A percentile compares a stretch with the other conserved stretches of the same genome.
These are phyloP conservation scores for Clonostachys rosea DNA, from an alignment of 2,329 filamentous ascomycete genomes.

Conservation along the genomic window DNA sequence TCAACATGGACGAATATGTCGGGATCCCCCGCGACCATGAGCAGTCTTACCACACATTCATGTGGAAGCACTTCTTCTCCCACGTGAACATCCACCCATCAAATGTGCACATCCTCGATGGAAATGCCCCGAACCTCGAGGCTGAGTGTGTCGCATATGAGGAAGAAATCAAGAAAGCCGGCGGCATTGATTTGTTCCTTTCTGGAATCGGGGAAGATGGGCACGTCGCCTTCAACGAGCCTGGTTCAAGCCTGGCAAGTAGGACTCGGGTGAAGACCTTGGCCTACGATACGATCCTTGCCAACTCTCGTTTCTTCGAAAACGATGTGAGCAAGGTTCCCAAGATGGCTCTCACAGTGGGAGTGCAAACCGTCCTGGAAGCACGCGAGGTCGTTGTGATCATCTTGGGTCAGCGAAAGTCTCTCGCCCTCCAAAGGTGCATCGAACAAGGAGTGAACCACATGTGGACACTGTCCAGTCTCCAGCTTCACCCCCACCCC, in stretches of 20 bases:
- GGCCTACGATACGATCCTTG: constrained; percentile 80
- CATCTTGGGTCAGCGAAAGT: constrained; percentile 77
- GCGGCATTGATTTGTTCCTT: constrained; percentile 82
- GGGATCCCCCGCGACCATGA: constrained; percentile 78
- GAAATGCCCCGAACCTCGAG: constrained; percentile 71
- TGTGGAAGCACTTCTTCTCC: constrained; percentile 91
- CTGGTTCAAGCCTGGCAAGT: constrained; percentile 72
- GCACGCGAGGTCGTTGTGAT: constrained; percentile 79
- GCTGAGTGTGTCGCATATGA: constrained; percentile 78
- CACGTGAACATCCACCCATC: constrained; percentile 75
- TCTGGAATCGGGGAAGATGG: constrained; percentile 83
- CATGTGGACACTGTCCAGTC: constrained; percentile 82
- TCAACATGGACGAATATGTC: constrained; percentile 94
- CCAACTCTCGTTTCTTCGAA: constrained; percentile 80
- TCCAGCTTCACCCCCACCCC: constrained; percentile 77
- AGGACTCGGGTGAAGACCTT: constrained; percentile 82
- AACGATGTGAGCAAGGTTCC: constrained; percentile 72
- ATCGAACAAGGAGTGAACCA: constrained; percentile 81
- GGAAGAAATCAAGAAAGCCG: constrained; percentile 66
- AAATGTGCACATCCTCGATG: constrained; percentile 82
- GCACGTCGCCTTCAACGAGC: constrained; percentile 89
- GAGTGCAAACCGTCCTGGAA: constrained; percentile 78
- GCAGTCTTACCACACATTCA: constrained; percentile 86
- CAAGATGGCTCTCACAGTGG: constrained; percentile 78
- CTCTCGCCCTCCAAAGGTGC: constrained; percentile 72